Evolutionary conservation across 1,284 basidiomycete species (phyloP).

Genomic region (Pascua guehoae): DNA sequence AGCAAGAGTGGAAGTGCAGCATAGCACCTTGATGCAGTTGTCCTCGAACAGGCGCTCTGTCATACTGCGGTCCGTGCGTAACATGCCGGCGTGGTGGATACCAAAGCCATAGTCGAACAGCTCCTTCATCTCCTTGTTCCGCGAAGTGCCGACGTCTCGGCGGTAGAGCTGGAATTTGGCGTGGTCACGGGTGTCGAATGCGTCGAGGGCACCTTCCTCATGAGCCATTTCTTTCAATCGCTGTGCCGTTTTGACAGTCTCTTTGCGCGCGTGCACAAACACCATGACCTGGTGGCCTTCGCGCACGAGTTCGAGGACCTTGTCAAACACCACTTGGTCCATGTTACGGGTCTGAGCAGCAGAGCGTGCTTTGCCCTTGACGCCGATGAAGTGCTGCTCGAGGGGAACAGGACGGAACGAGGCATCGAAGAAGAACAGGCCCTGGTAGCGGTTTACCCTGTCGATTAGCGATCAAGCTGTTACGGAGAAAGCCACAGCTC

Average conservation of each 20-base stretch:
- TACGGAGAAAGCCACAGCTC: conserved; percentile 21
- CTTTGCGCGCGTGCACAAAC: conserved; percentile 97
- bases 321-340: conserved; percentile 85
- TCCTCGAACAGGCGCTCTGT: conserved; percentile 94
- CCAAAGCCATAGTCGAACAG: conserved; percentile 91
- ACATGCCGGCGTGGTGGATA: conserved; percentile 99
- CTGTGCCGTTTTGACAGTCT: conserved; percentile 90
- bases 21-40: conserved; percentile 87
- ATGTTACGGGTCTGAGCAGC: conserved; percentile 75
- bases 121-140: conserved; percentile 94
- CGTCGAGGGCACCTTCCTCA: conserved; percentile 67
- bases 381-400: conserved; percentile 95
- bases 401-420: conserved; percentile 96
- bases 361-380: conserved; percentile 85
- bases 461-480: conserved; percentile 1
- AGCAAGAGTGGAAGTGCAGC: conserved; percentile 95
- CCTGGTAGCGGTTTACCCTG: conserved; percentile 81
- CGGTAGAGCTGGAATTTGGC: conserved; percentile 73
- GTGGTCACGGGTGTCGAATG: conserved; percentile 77
- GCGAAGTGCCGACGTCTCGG: conserved; percentile 68
- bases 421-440: conserved; percentile 98
- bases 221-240: conserved; percentile 78
- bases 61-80: conserved; percentile 88
- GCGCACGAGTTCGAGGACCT: conserved; percentile 66
- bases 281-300: conserved; percentile 99